Conservation (phyloP, 2,329 filamentous ascomycete genomes). For the Fusarium decemcellulare region DNA sequence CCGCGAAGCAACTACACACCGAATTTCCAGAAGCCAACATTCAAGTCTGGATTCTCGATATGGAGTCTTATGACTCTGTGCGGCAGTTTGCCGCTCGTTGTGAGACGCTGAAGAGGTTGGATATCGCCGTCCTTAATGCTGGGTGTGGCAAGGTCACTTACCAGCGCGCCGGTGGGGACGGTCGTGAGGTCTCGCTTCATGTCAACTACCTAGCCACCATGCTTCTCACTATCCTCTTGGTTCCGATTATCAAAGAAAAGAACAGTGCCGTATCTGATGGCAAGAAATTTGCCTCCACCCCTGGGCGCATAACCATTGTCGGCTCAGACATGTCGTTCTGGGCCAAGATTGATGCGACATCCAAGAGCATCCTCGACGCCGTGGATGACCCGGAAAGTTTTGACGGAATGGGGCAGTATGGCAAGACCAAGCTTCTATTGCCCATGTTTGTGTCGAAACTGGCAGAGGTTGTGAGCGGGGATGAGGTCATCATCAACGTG, state of each 20-base stretch:
- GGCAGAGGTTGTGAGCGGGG: background rate
- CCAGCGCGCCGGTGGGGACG: background rate
- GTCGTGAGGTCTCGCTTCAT: constrained; percentile 4
- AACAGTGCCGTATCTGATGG: constrained; percentile 27
- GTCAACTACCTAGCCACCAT: constrained; percentile 14
- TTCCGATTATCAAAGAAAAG: background rate
- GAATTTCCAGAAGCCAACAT: constrained; percentile 16
- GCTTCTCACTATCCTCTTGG: constrained; percentile 8
- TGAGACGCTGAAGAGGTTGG: background rate
- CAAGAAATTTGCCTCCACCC: constrained; percentile 26
- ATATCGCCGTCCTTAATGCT: background rate
- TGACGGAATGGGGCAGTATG: constrained; percentile 6
- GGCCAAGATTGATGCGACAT: constrained; percentile 31
- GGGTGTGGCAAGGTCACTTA: background rate
- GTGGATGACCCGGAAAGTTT: background rate
- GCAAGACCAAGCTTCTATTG: background rate
- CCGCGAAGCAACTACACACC: background rate
- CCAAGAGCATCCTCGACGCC: background rate
- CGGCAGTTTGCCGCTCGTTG: background rate
- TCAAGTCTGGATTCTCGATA: constrained; percentile 23
- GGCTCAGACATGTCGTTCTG: constrained; percentile 45
- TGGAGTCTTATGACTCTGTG: constrained; percentile 17
- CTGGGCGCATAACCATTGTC: constrained; percentile 45
- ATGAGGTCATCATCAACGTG: constrained; percentile 6
- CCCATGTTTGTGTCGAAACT: constrained; percentile 16